phyloP scores from a whole-genome alignment of 495 filamentous ascomycete species.

The Patellaria atrata region DNA sequence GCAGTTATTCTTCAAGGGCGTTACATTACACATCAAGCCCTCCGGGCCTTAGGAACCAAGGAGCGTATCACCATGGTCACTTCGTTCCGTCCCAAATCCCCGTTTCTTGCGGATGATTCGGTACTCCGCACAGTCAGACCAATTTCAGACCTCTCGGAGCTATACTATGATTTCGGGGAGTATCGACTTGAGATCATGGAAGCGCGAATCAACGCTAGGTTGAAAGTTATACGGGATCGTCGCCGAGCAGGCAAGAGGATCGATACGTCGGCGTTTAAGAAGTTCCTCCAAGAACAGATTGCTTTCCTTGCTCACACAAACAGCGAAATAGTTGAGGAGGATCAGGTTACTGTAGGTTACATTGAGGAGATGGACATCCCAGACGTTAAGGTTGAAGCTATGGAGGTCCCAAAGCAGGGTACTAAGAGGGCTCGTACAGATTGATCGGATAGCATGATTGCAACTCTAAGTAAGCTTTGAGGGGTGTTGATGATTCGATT shows the following conservation, averaged over 20 bases:
- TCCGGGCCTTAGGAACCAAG: constrained; percentile 44
- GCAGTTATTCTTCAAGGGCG: constrained; percentile 56
- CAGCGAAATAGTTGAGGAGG: constrained; percentile 41
- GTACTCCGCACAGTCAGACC: constrained; percentile 51
- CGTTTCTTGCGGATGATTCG: constrained; percentile 48
- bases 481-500: too few species aligned
- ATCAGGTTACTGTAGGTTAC: constrained; percentile 35
- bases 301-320: constrained; percentile 42
- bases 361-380: constrained; percentile 29
- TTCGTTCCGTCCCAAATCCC: constrained; percentile 48
- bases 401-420: too few species aligned
- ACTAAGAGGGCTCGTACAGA: constrained; percentile 16
- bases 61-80: constrained; percentile 64
- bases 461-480: too few species aligned
- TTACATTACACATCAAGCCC: constrained; percentile 58
- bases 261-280: constrained; percentile 29
- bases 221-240: constrained; percentile 20
- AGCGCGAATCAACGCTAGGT: constrained; percentile 27
- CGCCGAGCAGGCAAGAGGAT: constrained; percentile 23
- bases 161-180: constrained; percentile 57
- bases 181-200: constrained; percentile 60
- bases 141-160: constrained; percentile 48
- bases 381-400: constrained; percentile 15
- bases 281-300: constrained; percentile 36
- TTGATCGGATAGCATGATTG: too few species aligned